Evolutionary conservation across 202 grass and related monocot species (phyloP), one percentile per base, ranked within the genome.

Genomic region (Alloteropsis angusta): DNA sequence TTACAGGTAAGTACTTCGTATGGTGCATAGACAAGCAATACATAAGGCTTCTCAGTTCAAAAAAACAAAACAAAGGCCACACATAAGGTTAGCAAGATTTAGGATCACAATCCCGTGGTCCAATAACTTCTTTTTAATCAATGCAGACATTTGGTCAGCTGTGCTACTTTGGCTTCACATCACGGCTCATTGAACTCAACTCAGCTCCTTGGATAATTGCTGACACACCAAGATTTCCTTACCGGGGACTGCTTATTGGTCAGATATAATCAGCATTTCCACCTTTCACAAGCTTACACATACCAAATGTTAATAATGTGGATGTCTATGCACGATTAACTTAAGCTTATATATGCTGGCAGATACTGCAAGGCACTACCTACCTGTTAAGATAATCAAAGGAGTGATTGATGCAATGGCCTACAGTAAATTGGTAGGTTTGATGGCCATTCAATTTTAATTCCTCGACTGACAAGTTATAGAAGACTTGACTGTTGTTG

Each of bases 331-430:
- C 6, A 80, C 21, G 47, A 41, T 39, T 25, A 77, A 83, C 62
- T 62, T 66, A 25, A 71, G 64, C 28, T n/a, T 82, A 44, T 6
- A 71, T 21, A 30, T 56, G 21, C 59, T 74, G 80, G 71, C 89
- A 98, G 95, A 95, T 93, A 98, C 95, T 8, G 85, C 87, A 12
- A 82, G 95, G 13, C 95, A 98, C 70, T 98, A 88, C 49, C 89
- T 98, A 39, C 95, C 95, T 65, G 52, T 95, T 34, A 75, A 71
- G 36, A 61, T 71, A 85, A 94, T 98, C 80, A 94, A 98, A 85
- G 41, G 79, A 82, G 89, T 98, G n/a, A 98, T 98, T 72, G 92
- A 98, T 94, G 86, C 92, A 77, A 98, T 98, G 92, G 54, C 95
- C 63, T 98, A 92, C 78, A 98, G 89, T 87, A 98, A 98, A 84